A percentile compares a stretch with the other conserved stretches of the same genome.
These are phyloP conservation scores for Chlorencoelia australis DNA, from an alignment of 2,329 filamentous ascomycete species.

Conservation along the genomic window DNA sequence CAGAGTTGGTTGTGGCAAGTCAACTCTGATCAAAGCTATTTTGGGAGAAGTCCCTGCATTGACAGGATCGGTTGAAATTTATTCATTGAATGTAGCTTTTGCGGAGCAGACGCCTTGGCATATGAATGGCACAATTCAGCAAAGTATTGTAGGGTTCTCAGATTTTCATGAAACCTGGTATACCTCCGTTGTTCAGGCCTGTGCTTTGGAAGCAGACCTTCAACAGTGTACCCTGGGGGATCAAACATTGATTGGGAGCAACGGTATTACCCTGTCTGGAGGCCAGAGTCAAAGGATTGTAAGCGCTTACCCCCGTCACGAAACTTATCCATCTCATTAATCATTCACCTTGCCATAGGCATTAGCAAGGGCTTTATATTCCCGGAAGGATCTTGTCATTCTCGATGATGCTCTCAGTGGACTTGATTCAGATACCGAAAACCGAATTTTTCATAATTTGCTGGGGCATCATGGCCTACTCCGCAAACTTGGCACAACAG, in stretches of 20 bases:
- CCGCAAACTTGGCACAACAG: conserved; percentile 23
- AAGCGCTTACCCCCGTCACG: not conserved
- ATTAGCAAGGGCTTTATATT: conserved; percentile 17
- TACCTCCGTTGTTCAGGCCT: conserved; percentile 17
- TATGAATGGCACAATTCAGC: conserved; percentile 30
- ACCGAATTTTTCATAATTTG: conserved; percentile 8
- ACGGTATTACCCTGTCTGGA: conserved; percentile 25
- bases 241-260: conserved; percentile 21
- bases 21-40: conserved; percentile 20
- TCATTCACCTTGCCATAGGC: too few relatives aligned
- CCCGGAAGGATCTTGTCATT: conserved; percentile 8
- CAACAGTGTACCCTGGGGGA: conserved; percentile 21
- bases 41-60: conserved; percentile 16
- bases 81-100: conserved; percentile 26
- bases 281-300: conserved; percentile 21
- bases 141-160: conserved; percentile 30
- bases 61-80: conserved; percentile 10
- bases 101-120: conserved; percentile 37
- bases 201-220: conserved; percentile 18
- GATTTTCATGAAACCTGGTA: conserved; percentile 23
- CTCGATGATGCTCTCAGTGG: conserved; percentile 19
- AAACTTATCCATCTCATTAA: not conserved
- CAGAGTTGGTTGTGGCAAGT: conserved; percentile 26
- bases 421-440: conserved; percentile 14
- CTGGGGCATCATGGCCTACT: conserved; percentile 9